phyloP scores from a whole-genome alignment of 257 asterid species.

The Striga asiatica region DNA sequence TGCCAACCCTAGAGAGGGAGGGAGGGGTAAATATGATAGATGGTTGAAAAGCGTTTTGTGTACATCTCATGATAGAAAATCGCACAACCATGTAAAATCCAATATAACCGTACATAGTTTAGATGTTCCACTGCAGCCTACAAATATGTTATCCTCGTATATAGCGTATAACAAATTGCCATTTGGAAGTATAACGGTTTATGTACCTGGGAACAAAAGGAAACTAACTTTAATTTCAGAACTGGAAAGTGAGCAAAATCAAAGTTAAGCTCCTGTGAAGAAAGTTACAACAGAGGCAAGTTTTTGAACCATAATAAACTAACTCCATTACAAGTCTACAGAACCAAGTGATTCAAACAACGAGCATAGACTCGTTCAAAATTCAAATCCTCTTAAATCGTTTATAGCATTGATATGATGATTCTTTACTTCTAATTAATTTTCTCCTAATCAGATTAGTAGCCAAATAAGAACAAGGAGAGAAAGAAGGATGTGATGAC shows the following conservation, averaged over 20 bases:
- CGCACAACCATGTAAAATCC: neutral
- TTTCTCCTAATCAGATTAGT: neutral
- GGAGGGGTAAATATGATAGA: neutral
- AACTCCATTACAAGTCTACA: neutral
- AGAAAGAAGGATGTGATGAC: too few relatives aligned
- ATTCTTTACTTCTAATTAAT: too few relatives aligned
- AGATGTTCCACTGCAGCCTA: neutral
- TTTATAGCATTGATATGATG: too few relatives aligned
- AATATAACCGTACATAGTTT: neutral
- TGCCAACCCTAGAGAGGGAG: neutral
- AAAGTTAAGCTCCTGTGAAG: neutral
- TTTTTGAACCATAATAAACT: neutral
- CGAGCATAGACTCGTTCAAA: neutral
- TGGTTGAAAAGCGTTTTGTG: too few relatives aligned
- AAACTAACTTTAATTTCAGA: neutral
- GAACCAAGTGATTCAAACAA: neutral
- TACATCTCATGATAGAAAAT: too few relatives aligned
- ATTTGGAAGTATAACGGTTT: neutral
- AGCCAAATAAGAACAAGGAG: neutral
- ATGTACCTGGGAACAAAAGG: conserved; percentile 8
- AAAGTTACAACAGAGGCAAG: neutral
- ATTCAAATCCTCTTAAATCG: neutral
- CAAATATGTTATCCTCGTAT: neutral
- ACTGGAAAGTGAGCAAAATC: neutral
- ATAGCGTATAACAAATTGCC: neutral